Evolutionary conservation across 257 asterid genomes (phyloP).

Genomic region (Anisodus tanguticus): DNA sequence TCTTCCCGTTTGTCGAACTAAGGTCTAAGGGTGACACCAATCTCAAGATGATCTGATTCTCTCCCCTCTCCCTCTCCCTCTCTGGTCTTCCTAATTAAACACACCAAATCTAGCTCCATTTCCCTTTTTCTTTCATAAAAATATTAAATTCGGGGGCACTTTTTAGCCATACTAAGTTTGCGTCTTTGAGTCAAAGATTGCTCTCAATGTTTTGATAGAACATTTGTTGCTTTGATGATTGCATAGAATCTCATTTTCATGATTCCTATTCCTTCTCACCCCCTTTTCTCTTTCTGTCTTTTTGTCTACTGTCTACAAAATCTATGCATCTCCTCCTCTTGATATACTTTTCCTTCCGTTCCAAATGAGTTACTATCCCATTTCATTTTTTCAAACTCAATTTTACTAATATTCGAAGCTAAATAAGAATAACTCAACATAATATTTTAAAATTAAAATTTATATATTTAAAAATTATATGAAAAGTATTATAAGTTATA

Average conservation of each 20-base stretch:
- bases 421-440: no score
- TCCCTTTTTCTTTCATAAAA: not conserved
- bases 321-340: constrained; percentile 38
- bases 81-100: no score
- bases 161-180: constrained; percentile 51
- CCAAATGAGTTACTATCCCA: no score
- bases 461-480: no score
- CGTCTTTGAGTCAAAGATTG: constrained; percentile 84
- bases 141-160: constrained; percentile 22
- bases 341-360: not conserved
- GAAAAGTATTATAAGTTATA: no score
- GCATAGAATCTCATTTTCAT: constrained; percentile 63
- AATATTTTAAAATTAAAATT: no score
- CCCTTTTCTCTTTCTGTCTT: constrained; percentile 32
- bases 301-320: constrained; percentile 35
- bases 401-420: no score
- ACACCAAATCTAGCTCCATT: not conserved
- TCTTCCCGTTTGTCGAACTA: constrained; percentile 72
- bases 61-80: constrained; percentile 33
- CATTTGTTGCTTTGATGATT: constrained; percentile 77
- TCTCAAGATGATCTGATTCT: constrained; percentile 71
- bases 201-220: constrained; percentile 45
- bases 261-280: constrained; percentile 36
- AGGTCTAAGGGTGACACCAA: constrained; percentile 54
- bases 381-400: no score